phyloP scores from a whole-genome alignment of 2,329 filamentous ascomycete genomes.

The Alternaria solani region DNA sequence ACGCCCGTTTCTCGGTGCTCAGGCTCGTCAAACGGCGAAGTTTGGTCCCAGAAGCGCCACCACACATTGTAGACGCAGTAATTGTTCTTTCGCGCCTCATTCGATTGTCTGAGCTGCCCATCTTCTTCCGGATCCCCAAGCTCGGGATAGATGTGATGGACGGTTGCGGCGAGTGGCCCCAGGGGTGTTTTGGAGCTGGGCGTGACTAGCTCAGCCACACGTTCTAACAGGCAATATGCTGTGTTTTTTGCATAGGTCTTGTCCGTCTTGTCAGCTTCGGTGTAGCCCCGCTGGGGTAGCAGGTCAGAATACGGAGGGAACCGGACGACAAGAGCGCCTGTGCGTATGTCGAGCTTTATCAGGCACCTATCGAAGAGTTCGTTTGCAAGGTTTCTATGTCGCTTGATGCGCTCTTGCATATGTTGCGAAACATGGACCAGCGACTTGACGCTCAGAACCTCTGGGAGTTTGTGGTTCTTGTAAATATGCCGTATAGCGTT shows the following conservation, averaged over 20 bases:
- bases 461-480: conserved; percentile 67
- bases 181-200: conserved; percentile 57
- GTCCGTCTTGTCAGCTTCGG: conserved; percentile 28
- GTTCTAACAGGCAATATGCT: conserved; percentile 57
- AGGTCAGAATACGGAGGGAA: conserved; percentile 36
- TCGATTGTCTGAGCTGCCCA: not conserved
- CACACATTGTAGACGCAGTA: conserved; percentile 34
- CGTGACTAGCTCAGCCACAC: conserved; percentile 59
- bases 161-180: conserved; percentile 53
- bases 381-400: conserved; percentile 62
- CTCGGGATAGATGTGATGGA: conserved; percentile 53
- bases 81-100: conserved; percentile 15
- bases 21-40: conserved; percentile 21
- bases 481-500: conserved; percentile 81
- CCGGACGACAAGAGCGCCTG: conserved; percentile 44
- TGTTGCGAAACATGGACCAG: conserved; percentile 60
- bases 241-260: conserved; percentile 33
- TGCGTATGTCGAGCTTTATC: conserved; percentile 55
- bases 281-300: conserved; percentile 23
- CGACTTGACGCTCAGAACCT: conserved; percentile 67
- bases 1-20: conserved; percentile 11
- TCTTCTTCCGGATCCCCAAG: conserved; percentile 17
- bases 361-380: conserved; percentile 60
- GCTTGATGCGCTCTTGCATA: conserved; percentile 64
- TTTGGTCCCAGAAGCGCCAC: conserved; percentile 33